phyloP scores from a whole-genome alignment of 2,329 filamentous ascomycete genomes.

The Aspergillus carbonarius region DNA sequence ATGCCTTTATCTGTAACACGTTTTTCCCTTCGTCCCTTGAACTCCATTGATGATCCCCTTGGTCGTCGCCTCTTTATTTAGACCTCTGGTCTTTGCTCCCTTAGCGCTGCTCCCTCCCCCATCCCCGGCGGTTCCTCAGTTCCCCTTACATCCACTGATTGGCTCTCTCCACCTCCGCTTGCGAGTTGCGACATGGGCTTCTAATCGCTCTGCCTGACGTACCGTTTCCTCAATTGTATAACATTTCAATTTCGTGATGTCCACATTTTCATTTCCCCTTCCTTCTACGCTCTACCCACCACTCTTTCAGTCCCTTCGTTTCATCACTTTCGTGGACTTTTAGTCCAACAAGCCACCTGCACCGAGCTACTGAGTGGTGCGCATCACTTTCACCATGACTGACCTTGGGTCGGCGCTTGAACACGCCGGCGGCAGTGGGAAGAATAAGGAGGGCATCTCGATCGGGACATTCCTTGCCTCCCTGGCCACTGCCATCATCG shows the following conservation, averaged over 20 bases:
- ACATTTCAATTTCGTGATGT: neutral
- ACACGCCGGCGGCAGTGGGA: conserved; percentile 36
- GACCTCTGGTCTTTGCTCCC: neutral
- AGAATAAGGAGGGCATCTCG: conserved; percentile 36
- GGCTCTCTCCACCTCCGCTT: neutral
- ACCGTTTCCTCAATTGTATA: neutral
- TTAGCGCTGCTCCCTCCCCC: neutral
- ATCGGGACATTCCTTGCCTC: conserved; percentile 63
- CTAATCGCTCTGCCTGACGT: neutral
- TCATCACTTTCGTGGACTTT: neutral
- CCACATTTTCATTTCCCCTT: neutral
- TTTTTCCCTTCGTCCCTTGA: conserved; percentile 11
- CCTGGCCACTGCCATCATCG: conserved; percentile 59
- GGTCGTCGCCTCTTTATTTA: conserved; percentile 2
- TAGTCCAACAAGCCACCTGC: neutral
- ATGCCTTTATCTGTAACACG: conserved; percentile 25
- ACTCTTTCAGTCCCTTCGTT: neutral
- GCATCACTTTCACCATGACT: conserved; percentile 20
- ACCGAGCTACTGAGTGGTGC: conserved; percentile 1
- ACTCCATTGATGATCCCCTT: conserved; percentile 4
- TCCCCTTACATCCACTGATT: neutral
- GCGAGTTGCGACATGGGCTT: neutral
- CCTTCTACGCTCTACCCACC: neutral
- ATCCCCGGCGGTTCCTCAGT: neutral
- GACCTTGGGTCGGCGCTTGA: conserved; percentile 37